These are phyloP conservation scores for Coemansia umbellata DNA, from an alignment of 192 early-diverging fungal species.

Conservation along the genomic window DNA sequence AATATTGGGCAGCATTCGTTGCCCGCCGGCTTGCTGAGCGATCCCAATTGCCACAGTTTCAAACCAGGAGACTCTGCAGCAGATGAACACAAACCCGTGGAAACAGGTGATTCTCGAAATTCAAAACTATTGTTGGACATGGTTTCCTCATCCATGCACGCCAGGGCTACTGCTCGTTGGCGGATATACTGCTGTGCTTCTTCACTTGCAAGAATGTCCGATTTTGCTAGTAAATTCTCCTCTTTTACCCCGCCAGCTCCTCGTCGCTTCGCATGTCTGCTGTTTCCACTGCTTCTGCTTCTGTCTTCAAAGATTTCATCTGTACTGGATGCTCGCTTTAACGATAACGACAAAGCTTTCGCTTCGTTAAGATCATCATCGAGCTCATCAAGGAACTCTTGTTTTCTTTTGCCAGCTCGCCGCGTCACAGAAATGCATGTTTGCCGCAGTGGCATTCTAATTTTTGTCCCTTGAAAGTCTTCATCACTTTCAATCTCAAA, in stretches of 20 bases:
- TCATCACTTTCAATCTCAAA: conserved; percentile 31
- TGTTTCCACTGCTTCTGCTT: not conserved
- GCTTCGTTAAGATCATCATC: conserved; percentile 41
- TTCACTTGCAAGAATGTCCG: conserved; percentile 28
- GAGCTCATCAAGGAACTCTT: conserved; percentile 33
- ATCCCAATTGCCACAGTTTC: conserved; percentile 22
- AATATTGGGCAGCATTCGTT: conserved; percentile 26
- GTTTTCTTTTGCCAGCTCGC: conserved; percentile 6
- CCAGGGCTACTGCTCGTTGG: conserved; percentile 27
- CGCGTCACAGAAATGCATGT: conserved; percentile 11
- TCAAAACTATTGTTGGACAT: not conserved
- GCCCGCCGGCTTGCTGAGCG: conserved; percentile 3
- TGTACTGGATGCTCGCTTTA: conserved; percentile 10
- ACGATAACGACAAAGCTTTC: conserved; percentile 39
- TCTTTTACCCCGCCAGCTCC: not conserved
- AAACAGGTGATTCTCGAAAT: not conserved
- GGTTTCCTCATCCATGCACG: conserved; percentile 23
- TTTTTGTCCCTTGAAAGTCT: conserved; percentile 24
- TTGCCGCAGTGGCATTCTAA: conserved; percentile 17
- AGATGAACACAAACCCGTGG: not conserved
- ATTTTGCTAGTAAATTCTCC: conserved; percentile 6
- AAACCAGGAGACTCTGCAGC: not conserved
- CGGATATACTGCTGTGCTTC: conserved; percentile 42
- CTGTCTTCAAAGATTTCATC: not conserved
- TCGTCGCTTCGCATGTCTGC: conserved; percentile 7